Conservation (phyloP, 108 stramenopile species). For the Craspedostauros australis region DNA sequence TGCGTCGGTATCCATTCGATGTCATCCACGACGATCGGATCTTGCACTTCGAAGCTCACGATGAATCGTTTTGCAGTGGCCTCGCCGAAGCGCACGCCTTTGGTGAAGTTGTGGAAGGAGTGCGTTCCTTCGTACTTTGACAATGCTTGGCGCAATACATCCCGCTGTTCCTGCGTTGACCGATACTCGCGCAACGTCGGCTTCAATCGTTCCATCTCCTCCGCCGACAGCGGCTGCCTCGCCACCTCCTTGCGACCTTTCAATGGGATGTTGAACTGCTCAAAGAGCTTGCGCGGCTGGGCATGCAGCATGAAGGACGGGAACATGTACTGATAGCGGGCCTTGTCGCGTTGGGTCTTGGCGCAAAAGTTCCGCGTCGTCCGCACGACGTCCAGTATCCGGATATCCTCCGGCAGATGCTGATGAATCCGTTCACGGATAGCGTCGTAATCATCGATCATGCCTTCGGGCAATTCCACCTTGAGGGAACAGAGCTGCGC, state of each 20-base stretch:
- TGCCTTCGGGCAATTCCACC: conserved; percentile 42
- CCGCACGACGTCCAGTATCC: conserved; percentile 75
- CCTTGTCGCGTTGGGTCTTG: conserved; percentile 80
- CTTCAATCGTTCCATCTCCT: conserved; percentile 35
- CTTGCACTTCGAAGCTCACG: conserved; percentile 52
- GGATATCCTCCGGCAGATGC: conserved; percentile 81
- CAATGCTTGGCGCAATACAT: conserved; percentile 49
- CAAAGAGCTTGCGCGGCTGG: conserved; percentile 13
- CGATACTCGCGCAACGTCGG: conserved; percentile 39
- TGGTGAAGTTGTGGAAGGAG: conserved; percentile 87
- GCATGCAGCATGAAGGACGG: conserved; percentile 69
- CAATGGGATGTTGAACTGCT: conserved; percentile 18
- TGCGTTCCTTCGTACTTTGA: conserved; percentile 84
- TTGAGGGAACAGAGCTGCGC: conserved; percentile 88
- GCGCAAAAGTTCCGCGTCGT: conserved; percentile 86
- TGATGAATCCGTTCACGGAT: conserved; percentile 65
- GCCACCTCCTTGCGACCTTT: conserved; percentile 15
- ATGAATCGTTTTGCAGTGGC: conserved; percentile 75
- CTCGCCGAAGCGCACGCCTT: conserved; percentile 55
- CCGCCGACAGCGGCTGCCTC: conserved; percentile 23
- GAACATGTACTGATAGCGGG: conserved; percentile 97
- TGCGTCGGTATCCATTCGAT: conserved; percentile 83
- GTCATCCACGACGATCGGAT: conserved; percentile 58
- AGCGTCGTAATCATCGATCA: conserved; percentile 29
- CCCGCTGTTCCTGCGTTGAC: conserved; percentile 43